A percentile compares a stretch with the other conserved stretches of the same genome.
These are phyloP conservation scores for Coccinonectria pachysandricola DNA, from an alignment of 2,329 filamentous ascomycete species.

Conservation along the genomic window DNA sequence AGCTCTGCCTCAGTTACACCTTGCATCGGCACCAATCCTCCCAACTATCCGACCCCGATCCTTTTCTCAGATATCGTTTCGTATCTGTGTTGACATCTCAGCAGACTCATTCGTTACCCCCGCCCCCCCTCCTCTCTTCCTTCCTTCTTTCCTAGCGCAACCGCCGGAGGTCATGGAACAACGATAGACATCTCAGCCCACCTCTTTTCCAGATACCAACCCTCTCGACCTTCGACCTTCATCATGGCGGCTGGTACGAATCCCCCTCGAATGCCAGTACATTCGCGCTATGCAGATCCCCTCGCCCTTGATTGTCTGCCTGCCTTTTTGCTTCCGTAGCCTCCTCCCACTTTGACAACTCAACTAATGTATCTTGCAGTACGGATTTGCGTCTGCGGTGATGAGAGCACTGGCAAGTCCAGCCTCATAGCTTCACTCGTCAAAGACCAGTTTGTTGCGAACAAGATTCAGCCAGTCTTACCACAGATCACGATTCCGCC, in stretches of 20 bases:
- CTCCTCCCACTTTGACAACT: too few relatives aligned
- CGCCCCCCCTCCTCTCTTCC: too few relatives aligned
- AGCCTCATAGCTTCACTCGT: slow-evolving; percentile 91
- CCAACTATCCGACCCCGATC: too few relatives aligned
- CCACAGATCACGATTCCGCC: slow-evolving; percentile 93
- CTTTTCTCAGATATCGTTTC: too few relatives aligned
- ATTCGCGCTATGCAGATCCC: background rate
- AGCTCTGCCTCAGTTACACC: too few relatives aligned
- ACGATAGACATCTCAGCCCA: too few relatives aligned
- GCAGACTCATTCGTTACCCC: too few relatives aligned
- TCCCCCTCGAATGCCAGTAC: background rate
- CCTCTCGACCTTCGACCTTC: background rate
- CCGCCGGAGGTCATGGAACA: slow-evolving; percentile 1
- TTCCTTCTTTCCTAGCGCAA: background rate
- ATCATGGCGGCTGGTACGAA: background rate
- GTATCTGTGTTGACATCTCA: too few relatives aligned
- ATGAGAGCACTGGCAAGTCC: slow-evolving; percentile 91
- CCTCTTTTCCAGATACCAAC: too few relatives aligned
- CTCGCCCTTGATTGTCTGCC: background rate
- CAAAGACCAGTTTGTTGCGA: slow-evolving; percentile 91
- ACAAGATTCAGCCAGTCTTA: slow-evolving; percentile 89
- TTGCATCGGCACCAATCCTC: too few relatives aligned
- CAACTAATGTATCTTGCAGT: slow-evolving; percentile 35
- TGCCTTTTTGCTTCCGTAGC: background rate
- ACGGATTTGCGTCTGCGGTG: slow-evolving; percentile 90